Evolutionary conservation across 345 rosid species (phyloP).

Genomic region (Dimocarpus longan): DNA sequence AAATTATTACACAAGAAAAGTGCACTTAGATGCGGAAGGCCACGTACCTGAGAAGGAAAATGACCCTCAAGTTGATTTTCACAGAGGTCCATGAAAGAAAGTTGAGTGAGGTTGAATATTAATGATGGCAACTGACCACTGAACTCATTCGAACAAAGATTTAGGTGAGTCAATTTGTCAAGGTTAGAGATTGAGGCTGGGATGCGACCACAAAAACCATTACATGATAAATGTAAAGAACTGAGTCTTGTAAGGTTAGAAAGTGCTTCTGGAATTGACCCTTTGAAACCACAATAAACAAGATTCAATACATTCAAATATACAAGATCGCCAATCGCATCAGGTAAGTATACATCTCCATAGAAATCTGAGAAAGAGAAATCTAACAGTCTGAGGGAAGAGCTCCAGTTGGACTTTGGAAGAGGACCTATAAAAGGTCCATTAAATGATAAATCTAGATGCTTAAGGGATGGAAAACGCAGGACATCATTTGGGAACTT

Average conservation of each 20-base stretch:
- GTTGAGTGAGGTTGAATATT: not conserved
- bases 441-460: no score
- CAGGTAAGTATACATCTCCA: no score
- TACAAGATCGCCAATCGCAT: no score
- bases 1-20: not conserved
- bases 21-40: not conserved
- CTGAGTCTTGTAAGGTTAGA: not conserved
- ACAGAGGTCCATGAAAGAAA: no score
- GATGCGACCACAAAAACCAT: conserved; percentile 2
- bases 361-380: not conserved
- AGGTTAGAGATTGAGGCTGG: conserved; percentile 3
- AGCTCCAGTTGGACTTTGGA: no score
- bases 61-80: no score
- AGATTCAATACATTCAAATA: no score
- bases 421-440: not conserved
- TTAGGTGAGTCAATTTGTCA: not conserved
- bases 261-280: not conserved
- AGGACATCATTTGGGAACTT: not conserved
- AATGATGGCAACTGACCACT: not conserved
- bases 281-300: not conserved
- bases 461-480: not conserved
- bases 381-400: not conserved
- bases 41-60: no score
- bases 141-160: not conserved
- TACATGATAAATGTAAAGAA: not conserved